Base-by-base conservation (phyloP, 1,139 yeast species). In the Blastobotrys raffinosifermentans region DNA sequence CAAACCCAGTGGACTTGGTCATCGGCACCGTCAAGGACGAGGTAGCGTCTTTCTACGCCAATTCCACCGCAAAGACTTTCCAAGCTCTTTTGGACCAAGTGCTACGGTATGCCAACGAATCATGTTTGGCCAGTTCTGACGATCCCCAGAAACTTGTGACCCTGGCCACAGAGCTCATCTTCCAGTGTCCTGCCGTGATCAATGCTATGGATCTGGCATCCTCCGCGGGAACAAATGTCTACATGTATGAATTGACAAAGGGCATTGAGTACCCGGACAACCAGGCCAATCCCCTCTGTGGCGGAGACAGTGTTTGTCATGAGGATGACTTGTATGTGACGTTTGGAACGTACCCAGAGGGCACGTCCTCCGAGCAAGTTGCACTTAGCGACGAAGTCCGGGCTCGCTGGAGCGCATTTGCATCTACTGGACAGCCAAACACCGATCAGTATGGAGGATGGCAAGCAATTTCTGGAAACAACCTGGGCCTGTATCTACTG, bases 241-340 rank as follows among this genome's bases (percentile, higher is more conserved):
- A 43, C 39, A 38, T 50, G 26, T 58, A 58, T 36, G 45, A 49
- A 25, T 35, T 58, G 31, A 44, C 42, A 5, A 32, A 43, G 18
- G 63, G 63, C 3, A 58, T 58, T 18, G 48, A 44, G 16, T 48
- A 55, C 31, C 49, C 57, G 5, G 40, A 43, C 30, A 47, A 51
- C 33, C 38, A 32, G 4, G 46, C 35, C 1, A 26, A 34, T 4
- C n/a, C 43, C 1, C 44, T 52, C 20, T 58, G 63, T 38, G 41
- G 36, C 13, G 39, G 39, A 3, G 38, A 32, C 10, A 30, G 42
- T 9, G 61, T 56, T 3, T 58, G 63, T 40, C 63, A 58, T 34
- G 54, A 57, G 37, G 59, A 57, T 30, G 63, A 58, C 35, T 37
- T 57, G 18, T 49, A 49, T 26, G 45, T 53, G 9, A 44, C 53